Percentiles rank a stretch among this genome's conserved stretches.
phyloP scores from a whole-genome alignment of 345 rosid genomes.

The Fremontodendron californicum region DNA sequence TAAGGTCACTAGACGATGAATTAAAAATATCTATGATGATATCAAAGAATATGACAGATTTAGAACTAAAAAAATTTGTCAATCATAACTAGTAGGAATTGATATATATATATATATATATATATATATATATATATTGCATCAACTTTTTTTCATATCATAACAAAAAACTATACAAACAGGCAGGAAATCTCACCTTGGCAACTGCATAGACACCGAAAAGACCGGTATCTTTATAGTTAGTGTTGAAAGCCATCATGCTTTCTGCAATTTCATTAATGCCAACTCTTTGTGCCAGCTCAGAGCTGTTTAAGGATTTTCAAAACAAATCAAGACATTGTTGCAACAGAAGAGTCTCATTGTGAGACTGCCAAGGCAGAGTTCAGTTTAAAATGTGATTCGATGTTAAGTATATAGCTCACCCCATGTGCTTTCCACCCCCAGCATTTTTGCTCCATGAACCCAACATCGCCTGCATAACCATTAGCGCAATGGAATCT shows the following conservation, averaged over 20 bases:
- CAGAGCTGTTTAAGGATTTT: slow-evolving; percentile 54
- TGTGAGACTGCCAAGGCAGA: not conserved
- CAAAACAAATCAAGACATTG: slow-evolving; percentile 20
- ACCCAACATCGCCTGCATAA: slow-evolving; percentile 97
- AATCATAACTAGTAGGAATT: not conserved
- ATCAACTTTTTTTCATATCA: not conserved
- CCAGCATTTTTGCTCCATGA: slow-evolving; percentile 85
- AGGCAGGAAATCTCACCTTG: slow-evolving; percentile 49
- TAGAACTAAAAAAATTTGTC: not conserved
- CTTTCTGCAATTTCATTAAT: slow-evolving; percentile 92
- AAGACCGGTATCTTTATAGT: slow-evolving; percentile 97
- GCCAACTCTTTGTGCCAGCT: slow-evolving; percentile 78
- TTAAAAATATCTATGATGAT: not conserved
- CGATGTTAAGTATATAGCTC: slow-evolving; percentile 22
- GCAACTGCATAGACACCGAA: slow-evolving; percentile 98
- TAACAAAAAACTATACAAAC: not conserved
- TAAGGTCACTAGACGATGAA: not conserved
- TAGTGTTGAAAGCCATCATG: slow-evolving; percentile 97
- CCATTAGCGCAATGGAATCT: slow-evolving; percentile 92
- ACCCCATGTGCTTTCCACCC: slow-evolving; percentile 99
- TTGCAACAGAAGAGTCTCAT: not conserved
- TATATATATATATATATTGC: too few species aligned
- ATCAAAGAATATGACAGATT: not conserved
- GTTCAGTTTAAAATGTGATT: not conserved
- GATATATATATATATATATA: too few species aligned